These are phyloP conservation scores for Sphaerostilbella broomeana DNA, from an alignment of 2,329 filamentous ascomycete genomes.

Conservation along the genomic window DNA sequence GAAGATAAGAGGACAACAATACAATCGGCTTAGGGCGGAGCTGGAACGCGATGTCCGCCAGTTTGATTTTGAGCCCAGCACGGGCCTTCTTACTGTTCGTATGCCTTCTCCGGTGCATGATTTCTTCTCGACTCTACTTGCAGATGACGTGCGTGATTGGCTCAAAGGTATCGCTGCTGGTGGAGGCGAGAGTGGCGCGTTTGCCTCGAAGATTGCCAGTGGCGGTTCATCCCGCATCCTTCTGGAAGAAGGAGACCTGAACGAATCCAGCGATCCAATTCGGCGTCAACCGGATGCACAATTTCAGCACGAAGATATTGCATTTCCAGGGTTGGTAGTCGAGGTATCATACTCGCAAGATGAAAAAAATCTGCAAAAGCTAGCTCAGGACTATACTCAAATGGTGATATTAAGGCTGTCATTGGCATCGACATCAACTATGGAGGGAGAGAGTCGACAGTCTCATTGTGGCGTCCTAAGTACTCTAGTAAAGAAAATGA, in stretches of 20 bases:
- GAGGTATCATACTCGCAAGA: conserved; percentile 11
- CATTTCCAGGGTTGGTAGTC: conserved; percentile 6
- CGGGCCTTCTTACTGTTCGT: background rate
- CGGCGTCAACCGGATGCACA: background rate
- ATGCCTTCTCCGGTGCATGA: background rate
- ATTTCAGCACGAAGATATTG: background rate
- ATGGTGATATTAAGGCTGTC: background rate
- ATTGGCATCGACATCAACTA: conserved; percentile 5
- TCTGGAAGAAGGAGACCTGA: background rate
- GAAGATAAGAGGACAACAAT: no score
- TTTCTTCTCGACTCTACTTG: background rate
- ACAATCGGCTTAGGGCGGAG: no score
- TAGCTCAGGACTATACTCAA: conserved; percentile 1
- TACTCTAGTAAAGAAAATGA: background rate
- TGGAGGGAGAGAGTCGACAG: conserved; percentile 1
- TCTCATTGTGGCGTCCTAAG: conserved; percentile 9
- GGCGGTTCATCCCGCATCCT: background rate
- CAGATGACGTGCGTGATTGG: background rate
- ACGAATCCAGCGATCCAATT: background rate
- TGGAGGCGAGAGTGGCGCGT: background rate
- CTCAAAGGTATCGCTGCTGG: background rate
- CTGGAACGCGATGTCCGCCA: no score
- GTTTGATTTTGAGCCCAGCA: background rate
- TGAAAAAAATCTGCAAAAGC: conserved; percentile 6
- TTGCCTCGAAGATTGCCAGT: background rate